Percentiles rank a stretch among this genome's conserved stretches.
phyloP scores from a whole-genome alignment of 257 asterid species.

The Thymus quinquecostatus region DNA sequence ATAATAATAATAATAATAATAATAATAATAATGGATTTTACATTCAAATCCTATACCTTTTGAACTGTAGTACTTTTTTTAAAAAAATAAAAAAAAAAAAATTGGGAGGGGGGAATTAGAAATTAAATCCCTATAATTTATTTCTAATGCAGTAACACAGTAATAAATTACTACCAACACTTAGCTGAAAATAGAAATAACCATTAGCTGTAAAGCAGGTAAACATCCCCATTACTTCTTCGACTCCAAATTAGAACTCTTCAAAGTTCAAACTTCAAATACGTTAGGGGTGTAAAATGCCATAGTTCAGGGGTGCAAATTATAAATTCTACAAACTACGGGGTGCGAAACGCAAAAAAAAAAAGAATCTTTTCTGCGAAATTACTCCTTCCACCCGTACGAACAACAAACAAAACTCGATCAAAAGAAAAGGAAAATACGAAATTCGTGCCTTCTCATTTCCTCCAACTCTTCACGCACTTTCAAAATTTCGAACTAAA shows the following conservation, averaged over 20 bases:
- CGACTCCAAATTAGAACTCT: neutral
- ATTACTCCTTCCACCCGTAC: neutral
- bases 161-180: neutral
- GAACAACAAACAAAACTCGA: neutral
- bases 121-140: neutral
- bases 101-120: too few relatives aligned
- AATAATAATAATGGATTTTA: too few relatives aligned
- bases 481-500: neutral
- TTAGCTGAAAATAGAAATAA: neutral
- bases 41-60: too few relatives aligned
- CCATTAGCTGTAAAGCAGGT: neutral
- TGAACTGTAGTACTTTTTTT: too few relatives aligned
- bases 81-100: too few relatives aligned
- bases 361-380: neutral
- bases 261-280: neutral
- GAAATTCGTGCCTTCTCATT: neutral
- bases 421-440: too few relatives aligned
- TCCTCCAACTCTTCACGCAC: neutral
- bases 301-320: neutral
- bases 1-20: too few relatives aligned
- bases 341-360: neutral
- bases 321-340: neutral
- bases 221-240: neutral
- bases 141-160: neutral
- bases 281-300: neutral